phyloP scores from a whole-genome alignment of 148 eudicot genomes.

The Camellia japonica region DNA sequence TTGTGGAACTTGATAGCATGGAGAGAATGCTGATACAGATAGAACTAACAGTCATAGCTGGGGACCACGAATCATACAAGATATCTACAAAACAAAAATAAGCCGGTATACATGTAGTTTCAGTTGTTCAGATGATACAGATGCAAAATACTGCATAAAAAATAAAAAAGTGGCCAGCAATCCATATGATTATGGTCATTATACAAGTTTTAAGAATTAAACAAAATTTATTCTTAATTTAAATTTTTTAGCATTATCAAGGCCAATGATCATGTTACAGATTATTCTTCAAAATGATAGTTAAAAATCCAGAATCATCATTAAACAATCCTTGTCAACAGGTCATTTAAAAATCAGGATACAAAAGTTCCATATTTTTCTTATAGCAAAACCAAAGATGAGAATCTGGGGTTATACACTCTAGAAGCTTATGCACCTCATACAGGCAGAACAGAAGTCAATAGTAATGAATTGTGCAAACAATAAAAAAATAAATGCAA shows the following conservation, averaged over 20 bases:
- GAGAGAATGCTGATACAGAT: conserved; percentile 79
- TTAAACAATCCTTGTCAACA: neutral
- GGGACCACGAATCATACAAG: conserved; percentile 76
- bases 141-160: neutral
- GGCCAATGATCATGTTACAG: neutral
- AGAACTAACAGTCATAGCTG: conserved; percentile 79
- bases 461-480: neutral
- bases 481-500: neutral
- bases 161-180: neutral
- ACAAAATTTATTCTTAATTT: neutral
- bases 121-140: neutral
- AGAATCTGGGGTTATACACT: neutral
- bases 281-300: neutral
- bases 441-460: neutral
- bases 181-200: neutral
- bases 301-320: neutral
- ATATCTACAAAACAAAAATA: conserved; percentile 46
- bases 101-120: neutral
- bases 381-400: neutral
- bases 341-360: neutral
- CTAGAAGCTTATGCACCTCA: neutral
- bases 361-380: neutral
- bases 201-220: neutral
- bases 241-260: neutral
- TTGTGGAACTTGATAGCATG: conserved; percentile 66